phyloP scores from a whole-genome alignment of 768 basidiomycete species.

The Mycena venus region DNA sequence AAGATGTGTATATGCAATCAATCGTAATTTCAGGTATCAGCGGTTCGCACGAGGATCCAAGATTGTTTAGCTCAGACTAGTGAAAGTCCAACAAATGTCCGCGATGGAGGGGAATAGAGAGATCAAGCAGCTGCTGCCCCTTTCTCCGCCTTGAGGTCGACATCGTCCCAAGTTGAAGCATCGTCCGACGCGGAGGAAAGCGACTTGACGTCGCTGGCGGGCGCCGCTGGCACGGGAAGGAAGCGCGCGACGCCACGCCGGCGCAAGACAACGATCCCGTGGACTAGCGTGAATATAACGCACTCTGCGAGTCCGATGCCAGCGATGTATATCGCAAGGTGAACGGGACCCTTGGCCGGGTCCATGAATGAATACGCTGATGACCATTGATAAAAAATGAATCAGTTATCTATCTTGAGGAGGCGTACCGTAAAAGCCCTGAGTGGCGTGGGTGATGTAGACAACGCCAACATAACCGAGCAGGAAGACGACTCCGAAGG shows the following conservation, averaged over 20 bases:
- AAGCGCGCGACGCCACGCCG: constrained; percentile 37
- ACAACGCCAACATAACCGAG: constrained; percentile 60
- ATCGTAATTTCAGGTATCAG: neutral
- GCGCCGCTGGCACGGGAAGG: neutral
- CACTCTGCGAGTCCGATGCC: constrained; percentile 16
- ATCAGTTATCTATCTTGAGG: no score
- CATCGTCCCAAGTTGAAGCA: neutral
- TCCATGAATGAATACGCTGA: constrained; percentile 64
- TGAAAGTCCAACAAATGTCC: no score
- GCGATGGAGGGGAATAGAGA: neutral
- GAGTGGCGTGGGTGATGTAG: constrained; percentile 61
- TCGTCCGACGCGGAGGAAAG: neutral
- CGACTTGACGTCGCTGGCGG: neutral
- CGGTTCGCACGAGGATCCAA: no score
- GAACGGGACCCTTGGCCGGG: constrained; percentile 45
- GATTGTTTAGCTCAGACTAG: neutral
- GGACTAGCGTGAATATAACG: constrained; percentile 1
- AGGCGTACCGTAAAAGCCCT: constrained; percentile 62
- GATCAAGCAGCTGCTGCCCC: neutral
- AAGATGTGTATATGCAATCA: neutral
- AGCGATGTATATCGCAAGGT: constrained; percentile 58
- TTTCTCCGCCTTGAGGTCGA: neutral
- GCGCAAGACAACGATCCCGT: constrained; percentile 40
- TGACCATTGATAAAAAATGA: no score
- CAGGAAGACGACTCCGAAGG: constrained; percentile 54